These are phyloP conservation scores for Trypanosoma cruzi DNA, from an alignment of 208 protist genomes.

Conservation along the genomic window DNA sequence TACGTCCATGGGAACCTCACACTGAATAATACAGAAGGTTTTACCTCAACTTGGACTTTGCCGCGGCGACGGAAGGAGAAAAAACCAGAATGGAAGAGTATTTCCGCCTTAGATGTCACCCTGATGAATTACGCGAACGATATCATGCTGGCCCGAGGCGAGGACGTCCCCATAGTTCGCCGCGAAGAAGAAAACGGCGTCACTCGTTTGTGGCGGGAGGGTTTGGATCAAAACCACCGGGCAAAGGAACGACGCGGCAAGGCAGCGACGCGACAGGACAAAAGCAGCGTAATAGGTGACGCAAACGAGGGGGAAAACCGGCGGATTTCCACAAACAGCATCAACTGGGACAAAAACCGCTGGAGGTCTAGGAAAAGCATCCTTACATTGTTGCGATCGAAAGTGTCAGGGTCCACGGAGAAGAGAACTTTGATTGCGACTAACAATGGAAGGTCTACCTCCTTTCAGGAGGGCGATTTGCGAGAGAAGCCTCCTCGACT, in stretches of 20 bases:
- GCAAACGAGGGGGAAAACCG: neutral
- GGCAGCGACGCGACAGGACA: neutral
- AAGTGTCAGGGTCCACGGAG: neutral
- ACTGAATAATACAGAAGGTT: neutral
- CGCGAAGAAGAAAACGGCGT: constrained; percentile 48
- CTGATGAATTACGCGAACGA: constrained; percentile 60
- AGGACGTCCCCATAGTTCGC: constrained; percentile 13
- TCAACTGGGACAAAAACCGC: constrained; percentile 2
- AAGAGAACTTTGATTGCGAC: neutral
- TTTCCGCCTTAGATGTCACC: constrained; percentile 53
- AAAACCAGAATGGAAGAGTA: constrained; percentile 55
- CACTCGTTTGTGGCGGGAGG: constrained; percentile 57
- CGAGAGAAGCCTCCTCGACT: neutral
- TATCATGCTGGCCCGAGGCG: constrained; percentile 33
- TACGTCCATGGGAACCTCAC: constrained; percentile 26
- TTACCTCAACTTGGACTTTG: neutral
- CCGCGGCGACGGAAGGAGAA: neutral
- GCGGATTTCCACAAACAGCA: neutral
- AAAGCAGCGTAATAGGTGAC: neutral
- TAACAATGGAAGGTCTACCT: neutral
- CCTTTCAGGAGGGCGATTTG: neutral
- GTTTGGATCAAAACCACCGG: constrained; percentile 19
- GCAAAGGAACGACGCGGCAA: constrained; percentile 4
- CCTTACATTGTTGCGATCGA: constrained; percentile 1
- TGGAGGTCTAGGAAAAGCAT: constrained; percentile 15